A percentile compares a stretch with the other conserved stretches of the same genome.
These are phyloP conservation scores for Orbilia oligospora DNA, from an alignment of 2,329 filamentous ascomycete genomes.

Conservation along the genomic window DNA sequence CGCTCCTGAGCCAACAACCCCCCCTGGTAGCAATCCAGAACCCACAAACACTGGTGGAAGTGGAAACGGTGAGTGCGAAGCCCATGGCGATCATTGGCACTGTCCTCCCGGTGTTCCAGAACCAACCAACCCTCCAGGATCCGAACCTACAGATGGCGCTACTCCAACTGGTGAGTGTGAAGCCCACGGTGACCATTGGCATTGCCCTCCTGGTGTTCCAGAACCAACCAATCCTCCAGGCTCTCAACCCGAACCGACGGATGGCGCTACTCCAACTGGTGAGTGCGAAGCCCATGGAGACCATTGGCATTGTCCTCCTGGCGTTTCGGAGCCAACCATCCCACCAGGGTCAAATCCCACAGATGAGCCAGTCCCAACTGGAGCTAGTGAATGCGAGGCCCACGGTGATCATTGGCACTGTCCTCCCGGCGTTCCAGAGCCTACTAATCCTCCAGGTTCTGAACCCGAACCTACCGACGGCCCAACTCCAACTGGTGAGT, in stretches of 20 bases:
- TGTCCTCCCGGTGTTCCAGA: constrained; percentile 24
- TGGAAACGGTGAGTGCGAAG: constrained; percentile 1
- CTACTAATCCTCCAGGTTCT: background rate
- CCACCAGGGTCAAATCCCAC: background rate
- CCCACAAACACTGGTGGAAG: background rate
- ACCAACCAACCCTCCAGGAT: constrained; percentile 7
- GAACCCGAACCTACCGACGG: constrained; percentile 11
- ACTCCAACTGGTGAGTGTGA: constrained; percentile 11
- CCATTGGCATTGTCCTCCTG: constrained; percentile 18
- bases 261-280: constrained; percentile 1
- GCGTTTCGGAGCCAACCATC: background rate
- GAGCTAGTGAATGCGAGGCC: background rate
- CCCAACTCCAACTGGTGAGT: constrained; percentile 12
- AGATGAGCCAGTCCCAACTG: background rate
- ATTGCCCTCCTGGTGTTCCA: constrained; percentile 21
- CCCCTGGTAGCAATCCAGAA: background rate
- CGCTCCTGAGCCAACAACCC: background rate
- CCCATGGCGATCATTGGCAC: constrained; percentile 27
- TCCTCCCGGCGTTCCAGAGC: constrained; percentile 12
- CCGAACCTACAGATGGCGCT: constrained; percentile 2
- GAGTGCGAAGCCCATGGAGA: constrained; percentile 18
- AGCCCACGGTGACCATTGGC: constrained; percentile 22
- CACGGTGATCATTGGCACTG: constrained; percentile 23
- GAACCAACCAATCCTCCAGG: constrained; percentile 13
- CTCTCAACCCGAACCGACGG: constrained; percentile 10